Evolutionary conservation across 768 basidiomycete species (phyloP).

Genomic region (Kwoniella dejecticola): DNA sequence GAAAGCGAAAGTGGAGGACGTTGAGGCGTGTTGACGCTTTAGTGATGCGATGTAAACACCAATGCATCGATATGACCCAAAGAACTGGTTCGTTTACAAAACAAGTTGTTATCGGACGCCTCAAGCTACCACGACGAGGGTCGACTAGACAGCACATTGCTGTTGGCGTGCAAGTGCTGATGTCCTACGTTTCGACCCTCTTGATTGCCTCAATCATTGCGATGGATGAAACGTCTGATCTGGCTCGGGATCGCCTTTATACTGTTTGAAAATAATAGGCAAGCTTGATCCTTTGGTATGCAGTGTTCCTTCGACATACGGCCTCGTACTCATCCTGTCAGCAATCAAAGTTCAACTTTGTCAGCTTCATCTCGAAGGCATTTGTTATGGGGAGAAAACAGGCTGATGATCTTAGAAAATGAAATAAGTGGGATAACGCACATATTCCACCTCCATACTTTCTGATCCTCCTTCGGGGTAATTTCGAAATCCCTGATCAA

Average conservation of each 20-base stretch:
- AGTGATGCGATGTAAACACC: neutral
- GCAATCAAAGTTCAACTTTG: neutral
- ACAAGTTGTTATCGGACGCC: no score
- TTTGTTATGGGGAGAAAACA: no score
- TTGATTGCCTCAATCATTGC: no score
- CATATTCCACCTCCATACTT: slow-evolving; percentile 36
- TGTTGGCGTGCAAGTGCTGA: no score
- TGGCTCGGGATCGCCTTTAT: neutral
- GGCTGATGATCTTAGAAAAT: neutral
- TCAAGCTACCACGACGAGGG: no score
- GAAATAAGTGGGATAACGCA: slow-evolving; percentile 12
- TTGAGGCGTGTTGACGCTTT: neutral
- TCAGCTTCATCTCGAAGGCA: neutral
- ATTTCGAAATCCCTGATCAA: slow-evolving; percentile 34
- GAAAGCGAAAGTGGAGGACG: neutral
- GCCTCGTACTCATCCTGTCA: slow-evolving; percentile 36
- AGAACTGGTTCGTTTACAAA: no score
- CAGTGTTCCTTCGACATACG: slow-evolving; percentile 25
- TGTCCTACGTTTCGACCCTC: no score
- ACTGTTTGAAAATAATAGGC: slow-evolving; percentile 27
- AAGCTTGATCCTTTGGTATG: slow-evolving; percentile 25
- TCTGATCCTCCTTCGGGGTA: slow-evolving; percentile 11
- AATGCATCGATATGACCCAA: slow-evolving; percentile 2
- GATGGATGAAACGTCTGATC: no score
- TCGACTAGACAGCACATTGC: no score